Evolutionary conservation across 2,329 filamentous ascomycete species (phyloP), one percentile per base, ranked within the genome.

Genomic region (Leptodontidium sp.): DNA sequence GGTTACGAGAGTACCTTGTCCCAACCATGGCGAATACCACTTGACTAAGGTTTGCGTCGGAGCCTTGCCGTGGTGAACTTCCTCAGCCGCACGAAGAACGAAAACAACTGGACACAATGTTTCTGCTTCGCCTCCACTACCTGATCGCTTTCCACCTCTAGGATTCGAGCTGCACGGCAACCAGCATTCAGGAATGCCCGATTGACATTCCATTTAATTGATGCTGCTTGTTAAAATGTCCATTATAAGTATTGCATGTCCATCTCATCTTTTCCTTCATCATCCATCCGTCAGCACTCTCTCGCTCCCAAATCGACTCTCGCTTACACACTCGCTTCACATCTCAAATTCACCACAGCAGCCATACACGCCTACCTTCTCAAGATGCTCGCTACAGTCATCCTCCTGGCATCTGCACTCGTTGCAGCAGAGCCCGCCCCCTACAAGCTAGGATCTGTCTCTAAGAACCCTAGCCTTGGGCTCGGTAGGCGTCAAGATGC

Each of bases 401-500:
- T 79, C 61, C 62, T 74, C 52, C 59, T 67, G 9, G 75, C 69
- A 58, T 76, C 76, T 67, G 78, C 79, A 43, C 66, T 74, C 58
- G 77, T 75, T 66, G 77, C 78, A 35, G 71, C 74, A 45, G 76
- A 78, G 71, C 78, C 79, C 21, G 69, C 75, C 67, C 77, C 78
- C 61, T 79, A 82, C 75, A 78, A 79, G 74, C 79, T 80, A 52
- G 77, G 77, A 64, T 79, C 79, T 77, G 77, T 81, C 73, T 80
- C 80, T 2, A 66, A 76, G 65, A 78, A 77, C 67, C 68, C 76
- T n/a, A 70, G 78, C 26, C 80, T 84, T 72, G 82, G 83, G 68
- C 77, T 86, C 63, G 77, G 77, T 58, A 81, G 79, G 74, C 84
- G 84, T 76, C 80, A 80, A 74, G 55, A 58, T 24, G 81, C 76